Conservation (phyloP, 768 basidiomycete species). For the Chiua virens region DNA sequence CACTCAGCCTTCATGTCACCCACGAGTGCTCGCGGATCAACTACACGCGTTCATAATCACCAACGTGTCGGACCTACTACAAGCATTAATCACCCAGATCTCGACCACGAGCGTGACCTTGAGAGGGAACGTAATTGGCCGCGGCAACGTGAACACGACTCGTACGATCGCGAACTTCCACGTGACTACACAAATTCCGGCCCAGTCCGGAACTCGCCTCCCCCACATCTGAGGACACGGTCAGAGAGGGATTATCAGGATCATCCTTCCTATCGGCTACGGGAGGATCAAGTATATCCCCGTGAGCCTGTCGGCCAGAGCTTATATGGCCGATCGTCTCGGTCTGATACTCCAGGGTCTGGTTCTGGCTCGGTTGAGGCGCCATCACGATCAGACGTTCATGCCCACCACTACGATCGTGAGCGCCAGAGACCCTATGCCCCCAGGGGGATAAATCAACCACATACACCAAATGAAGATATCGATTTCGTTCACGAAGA, state of each 20-base stretch:
- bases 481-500: conserved; percentile 57
- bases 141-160: conserved; percentile 42
- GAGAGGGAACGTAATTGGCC: conserved; percentile 44
- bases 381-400: conserved; percentile 48
- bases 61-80: conserved; percentile 66
- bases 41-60: conserved; percentile 56
- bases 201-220: conserved; percentile 42
- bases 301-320: conserved; percentile 33
- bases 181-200: conserved; percentile 31
- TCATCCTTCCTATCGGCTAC: conserved; percentile 30
- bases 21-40: conserved; percentile 34
- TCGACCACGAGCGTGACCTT: conserved; percentile 42
- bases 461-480: conserved; percentile 41
- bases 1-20: conserved; percentile 37
- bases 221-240: conserved; percentile 40
- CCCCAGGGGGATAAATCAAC: conserved; percentile 50
- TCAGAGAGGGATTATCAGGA: conserved; percentile 32
- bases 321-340: conserved; percentile 40
- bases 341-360: conserved; percentile 60
- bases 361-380: conserved; percentile 51
- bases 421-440: conserved; percentile 50
- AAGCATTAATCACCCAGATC: conserved; percentile 45
- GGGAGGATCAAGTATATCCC: conserved; percentile 29
- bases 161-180: conserved; percentile 35
- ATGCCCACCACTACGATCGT: conserved; percentile 50